phyloP scores from a whole-genome alignment of 176 grass and related monocot species.

The Elaeis guineensis region DNA sequence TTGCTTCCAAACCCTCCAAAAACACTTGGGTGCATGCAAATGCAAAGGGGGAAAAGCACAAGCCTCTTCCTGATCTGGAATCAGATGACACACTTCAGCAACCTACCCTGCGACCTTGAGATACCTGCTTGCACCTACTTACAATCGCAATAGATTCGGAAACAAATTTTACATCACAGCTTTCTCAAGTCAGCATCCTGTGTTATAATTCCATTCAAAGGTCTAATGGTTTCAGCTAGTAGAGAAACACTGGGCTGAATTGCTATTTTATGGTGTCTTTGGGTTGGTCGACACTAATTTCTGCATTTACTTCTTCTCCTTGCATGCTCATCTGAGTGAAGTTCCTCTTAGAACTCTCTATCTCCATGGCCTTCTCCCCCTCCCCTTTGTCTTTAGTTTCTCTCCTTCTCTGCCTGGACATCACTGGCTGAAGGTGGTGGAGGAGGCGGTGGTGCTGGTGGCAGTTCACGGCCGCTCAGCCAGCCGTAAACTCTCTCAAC shows the following conservation, averaged over 20 bases:
- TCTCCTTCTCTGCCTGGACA: slow-evolving; percentile 11
- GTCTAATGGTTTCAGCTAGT: no score
- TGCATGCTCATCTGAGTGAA: slow-evolving; percentile 22
- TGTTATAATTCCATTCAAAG: no score
- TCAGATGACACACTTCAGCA: no score
- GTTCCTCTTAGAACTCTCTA: slow-evolving; percentile 32
- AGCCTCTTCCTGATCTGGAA: no score
- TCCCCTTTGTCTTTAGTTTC: slow-evolving; percentile 23
- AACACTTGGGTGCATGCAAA: no score
- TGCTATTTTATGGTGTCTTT: slow-evolving; percentile 10
- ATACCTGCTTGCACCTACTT: no score
- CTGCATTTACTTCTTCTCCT: slow-evolving; percentile 19
- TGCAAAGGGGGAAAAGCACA: no score
- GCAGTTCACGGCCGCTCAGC: slow-evolving; percentile 33
- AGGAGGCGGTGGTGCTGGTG: slow-evolving; percentile 7
- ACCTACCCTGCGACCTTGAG: no score
- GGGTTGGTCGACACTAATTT: slow-evolving; percentile 22
- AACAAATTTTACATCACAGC: no score
- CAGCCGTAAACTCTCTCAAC: slow-evolving; percentile 79
- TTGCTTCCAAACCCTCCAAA: no score
- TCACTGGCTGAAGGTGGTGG: slow-evolving; percentile 10
- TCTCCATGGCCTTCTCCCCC: slow-evolving; percentile 30
- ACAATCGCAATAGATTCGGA: no score
- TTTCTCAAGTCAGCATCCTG: no score
- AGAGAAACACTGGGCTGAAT: background rate